Evolutionary conservation across 2,329 filamentous ascomycete species (phyloP).

Genomic region (Ophiostoma ips): DNA sequence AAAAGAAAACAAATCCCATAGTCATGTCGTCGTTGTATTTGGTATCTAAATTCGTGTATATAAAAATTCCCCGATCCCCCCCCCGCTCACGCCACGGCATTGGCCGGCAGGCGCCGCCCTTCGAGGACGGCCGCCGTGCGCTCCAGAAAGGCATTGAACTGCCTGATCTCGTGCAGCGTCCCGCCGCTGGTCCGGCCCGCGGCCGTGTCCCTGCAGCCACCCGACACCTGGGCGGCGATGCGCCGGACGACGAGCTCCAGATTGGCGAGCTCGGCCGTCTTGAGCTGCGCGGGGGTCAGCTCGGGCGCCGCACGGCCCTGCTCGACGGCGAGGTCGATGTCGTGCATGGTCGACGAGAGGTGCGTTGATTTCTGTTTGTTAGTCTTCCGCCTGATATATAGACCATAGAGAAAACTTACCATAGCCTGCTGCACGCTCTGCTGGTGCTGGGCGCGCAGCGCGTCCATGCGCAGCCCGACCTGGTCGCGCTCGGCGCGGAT

Average conservation of each 20-base stretch:
- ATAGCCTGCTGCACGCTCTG: constrained; percentile 35
- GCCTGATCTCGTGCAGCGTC: constrained; percentile 39
- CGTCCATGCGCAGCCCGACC: constrained; percentile 48
- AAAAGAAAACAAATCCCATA: too few species aligned
- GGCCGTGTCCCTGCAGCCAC: constrained; percentile 24
- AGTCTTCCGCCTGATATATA: too few species aligned
- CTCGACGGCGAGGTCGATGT: constrained; percentile 42
- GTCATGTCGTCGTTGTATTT: too few species aligned
- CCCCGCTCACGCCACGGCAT: neutral
- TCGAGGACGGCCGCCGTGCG: constrained; percentile 44
- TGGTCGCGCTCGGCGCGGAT: constrained; percentile 47
- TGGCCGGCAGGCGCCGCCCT: constrained; percentile 8
- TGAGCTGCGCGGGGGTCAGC: constrained; percentile 29
- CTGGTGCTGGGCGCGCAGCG: constrained; percentile 46
- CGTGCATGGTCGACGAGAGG: constrained; percentile 45
- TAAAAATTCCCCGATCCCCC: too few species aligned
- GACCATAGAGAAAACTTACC: constrained; percentile 21
- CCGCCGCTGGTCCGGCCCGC: constrained; percentile 30
- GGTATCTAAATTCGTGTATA: too few species aligned
- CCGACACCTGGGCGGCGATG: constrained; percentile 39
- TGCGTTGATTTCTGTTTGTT: constrained; percentile 28
- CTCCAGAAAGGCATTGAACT: constrained; percentile 52
- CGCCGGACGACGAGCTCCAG: constrained; percentile 43
- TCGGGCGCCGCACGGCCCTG: constrained; percentile 31
- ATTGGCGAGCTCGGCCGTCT: constrained; percentile 38